Base-by-base conservation (phyloP, 108 stramenopile genomes). In the Pseudonitzschia multiseries region DNA sequence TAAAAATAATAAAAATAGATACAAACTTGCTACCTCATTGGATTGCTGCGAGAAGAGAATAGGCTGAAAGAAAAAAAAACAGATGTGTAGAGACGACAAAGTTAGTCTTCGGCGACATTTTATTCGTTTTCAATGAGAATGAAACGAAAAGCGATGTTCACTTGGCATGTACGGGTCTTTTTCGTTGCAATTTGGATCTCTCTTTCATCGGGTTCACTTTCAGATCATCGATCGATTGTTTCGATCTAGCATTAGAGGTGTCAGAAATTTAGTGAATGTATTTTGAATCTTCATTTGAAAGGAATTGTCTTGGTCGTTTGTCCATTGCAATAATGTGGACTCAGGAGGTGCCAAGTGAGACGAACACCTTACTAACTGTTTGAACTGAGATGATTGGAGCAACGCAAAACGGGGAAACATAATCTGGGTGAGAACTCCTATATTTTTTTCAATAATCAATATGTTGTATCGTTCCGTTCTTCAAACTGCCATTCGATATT, bases 181-280 rank as follows among this genome's bases (percentile, higher is more conserved):
- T 51, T 51, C 24, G 9, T 1, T 4, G 22, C 54, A 24, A 20
- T 10, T 56, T 26, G 54, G 5, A 24, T 24, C 3, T 24, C 20
- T 56, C 54, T 56, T 56, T 40, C 75, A 76, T 76, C 75, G 59
- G 75, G 60, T 76, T 70, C 76, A 77, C 76, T 62, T 70, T 75
- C 56, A 81, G 80, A 81, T 81, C 80, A 81, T 81, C 75, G 80
- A 76, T 43, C 75, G 71, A 76, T 66, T 63, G 71, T 29, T 51
- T 51, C 51, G 71, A 62, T 29, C 80, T 81, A 74, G 80, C 80
- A 81, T 81, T 69, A 81, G 80, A 81, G 80, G 80, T 81, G 80
- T 81, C 80, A 81, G 80, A 79, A 72, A 64, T 51, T 73, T 67
- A 51, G 29, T n/a, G 26, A 62, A 76, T 32, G 57, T 48, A 52